Conservation (phyloP, 495 filamentous ascomycete genomes). For the Haplographium delicatum region DNA sequence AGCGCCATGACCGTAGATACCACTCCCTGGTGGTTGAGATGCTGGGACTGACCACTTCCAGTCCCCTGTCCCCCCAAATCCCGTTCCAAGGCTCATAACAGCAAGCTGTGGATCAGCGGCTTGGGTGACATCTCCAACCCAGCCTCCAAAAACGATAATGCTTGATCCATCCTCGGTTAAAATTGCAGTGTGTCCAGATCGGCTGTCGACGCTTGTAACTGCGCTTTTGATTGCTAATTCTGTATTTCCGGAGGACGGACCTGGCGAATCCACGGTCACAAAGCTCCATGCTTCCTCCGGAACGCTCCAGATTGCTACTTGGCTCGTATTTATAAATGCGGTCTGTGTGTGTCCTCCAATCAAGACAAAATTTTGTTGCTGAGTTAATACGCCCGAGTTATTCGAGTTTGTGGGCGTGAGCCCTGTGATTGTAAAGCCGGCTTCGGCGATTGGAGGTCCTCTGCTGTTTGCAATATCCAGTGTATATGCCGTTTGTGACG, state of each 20-base stretch:
- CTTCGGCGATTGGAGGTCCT: slow-evolving; percentile 65
- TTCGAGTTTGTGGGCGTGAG: slow-evolving; percentile 59
- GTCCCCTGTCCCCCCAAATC: slow-evolving; percentile 58
- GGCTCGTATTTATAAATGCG: slow-evolving; percentile 91
- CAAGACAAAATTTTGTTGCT: slow-evolving; percentile 72
- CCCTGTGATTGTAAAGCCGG: slow-evolving; percentile 78
- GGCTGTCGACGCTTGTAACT: slow-evolving; percentile 70
- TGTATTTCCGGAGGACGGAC: slow-evolving; percentile 24
- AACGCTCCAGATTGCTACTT: slow-evolving; percentile 78
- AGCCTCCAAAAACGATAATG: slow-evolving; percentile 78
- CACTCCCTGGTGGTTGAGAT: slow-evolving; percentile 37
- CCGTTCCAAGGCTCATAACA: slow-evolving; percentile 63
- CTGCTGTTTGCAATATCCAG: slow-evolving; percentile 24
- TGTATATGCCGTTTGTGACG: slow-evolving; percentile 10
- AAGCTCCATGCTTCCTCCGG: slow-evolving; percentile 86
- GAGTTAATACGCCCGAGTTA: slow-evolving; percentile 44
- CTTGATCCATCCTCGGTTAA: slow-evolving; percentile 69
- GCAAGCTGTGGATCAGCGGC: slow-evolving; percentile 77
- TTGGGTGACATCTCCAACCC: slow-evolving; percentile 74
- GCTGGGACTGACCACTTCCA: slow-evolving; percentile 74
- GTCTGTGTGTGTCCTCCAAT: slow-evolving; percentile 78
- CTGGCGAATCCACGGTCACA: slow-evolving; percentile 51
- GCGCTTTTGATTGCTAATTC: slow-evolving; percentile 23
- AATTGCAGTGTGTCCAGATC: slow-evolving; percentile 83
- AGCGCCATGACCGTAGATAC: slow-evolving; percentile 82